phyloP scores from a whole-genome alignment of 2,329 filamentous ascomycete genomes.

The Colletotrichum theobromicola region DNA sequence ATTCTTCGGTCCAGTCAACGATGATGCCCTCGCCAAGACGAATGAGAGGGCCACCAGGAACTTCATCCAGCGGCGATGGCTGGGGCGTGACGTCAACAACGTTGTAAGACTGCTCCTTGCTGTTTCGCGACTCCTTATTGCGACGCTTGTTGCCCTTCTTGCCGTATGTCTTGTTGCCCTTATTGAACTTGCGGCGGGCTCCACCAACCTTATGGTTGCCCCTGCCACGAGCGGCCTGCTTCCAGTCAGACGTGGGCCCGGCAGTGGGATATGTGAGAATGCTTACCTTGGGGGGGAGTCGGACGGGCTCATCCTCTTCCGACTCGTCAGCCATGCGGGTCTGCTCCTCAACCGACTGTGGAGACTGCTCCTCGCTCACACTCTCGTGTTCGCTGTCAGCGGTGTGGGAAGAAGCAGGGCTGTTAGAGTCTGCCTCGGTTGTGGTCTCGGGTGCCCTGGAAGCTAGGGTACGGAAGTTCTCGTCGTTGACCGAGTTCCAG shows the following conservation, averaged over 20 bases:
- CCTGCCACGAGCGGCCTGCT: conserved; percentile 13
- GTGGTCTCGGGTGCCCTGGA: conserved; percentile 48
- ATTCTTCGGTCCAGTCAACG: conserved; percentile 80
- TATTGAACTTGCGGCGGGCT: conserved; percentile 53
- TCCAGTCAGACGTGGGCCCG: not conserved
- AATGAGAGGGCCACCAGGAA: conserved; percentile 67
- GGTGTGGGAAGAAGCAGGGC: conserved; percentile 51
- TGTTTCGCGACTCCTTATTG: conserved; percentile 44
- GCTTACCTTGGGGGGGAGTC: conserved; percentile 38
- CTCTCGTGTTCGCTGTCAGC: conserved; percentile 58
- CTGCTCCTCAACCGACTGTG: conserved; percentile 26
- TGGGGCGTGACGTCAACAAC: conserved; percentile 26
- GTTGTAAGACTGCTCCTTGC: conserved; percentile 40
- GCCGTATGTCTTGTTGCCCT: conserved; percentile 48
- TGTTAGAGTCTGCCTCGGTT: conserved; percentile 46
- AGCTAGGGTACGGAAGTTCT: conserved; percentile 58
- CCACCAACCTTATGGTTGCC: conserved; percentile 22
- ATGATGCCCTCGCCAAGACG: conserved; percentile 84
- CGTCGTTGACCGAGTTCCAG: conserved; percentile 68
- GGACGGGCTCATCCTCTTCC: conserved; percentile 56
- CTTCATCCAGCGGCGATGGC: conserved; percentile 24
- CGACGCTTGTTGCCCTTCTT: conserved; percentile 55
- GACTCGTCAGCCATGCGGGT: conserved; percentile 67
- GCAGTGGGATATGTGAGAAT: not conserved
- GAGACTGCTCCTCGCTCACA: conserved; percentile 54